Conservation (phyloP, 2,329 filamentous ascomycete genomes). For the Hypomyces perniciosus region DNA sequence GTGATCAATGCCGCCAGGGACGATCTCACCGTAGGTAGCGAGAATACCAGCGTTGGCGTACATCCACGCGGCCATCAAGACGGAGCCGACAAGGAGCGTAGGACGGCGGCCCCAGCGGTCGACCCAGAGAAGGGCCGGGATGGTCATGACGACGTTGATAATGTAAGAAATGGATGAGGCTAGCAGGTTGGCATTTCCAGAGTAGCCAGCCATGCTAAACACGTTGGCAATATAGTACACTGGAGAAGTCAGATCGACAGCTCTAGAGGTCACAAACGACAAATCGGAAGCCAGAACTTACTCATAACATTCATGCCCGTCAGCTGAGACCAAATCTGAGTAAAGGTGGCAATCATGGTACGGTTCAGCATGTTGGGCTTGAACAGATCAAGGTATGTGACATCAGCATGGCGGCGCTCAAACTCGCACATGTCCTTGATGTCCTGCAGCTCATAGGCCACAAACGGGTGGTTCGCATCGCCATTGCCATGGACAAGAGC, state of each 20-base stretch:
- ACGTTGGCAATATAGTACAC: slow-evolving; percentile 57
- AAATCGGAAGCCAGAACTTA: slow-evolving; percentile 22
- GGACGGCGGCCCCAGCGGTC: slow-evolving; percentile 70
- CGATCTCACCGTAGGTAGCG: slow-evolving; percentile 37
- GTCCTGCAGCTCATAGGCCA: slow-evolving; percentile 61
- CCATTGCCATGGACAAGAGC: slow-evolving; percentile 61
- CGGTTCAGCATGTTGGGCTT: slow-evolving; percentile 57
- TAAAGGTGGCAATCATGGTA: slow-evolving; percentile 45
- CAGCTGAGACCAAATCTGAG: slow-evolving; percentile 52
- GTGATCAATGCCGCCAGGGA: slow-evolving; percentile 39
- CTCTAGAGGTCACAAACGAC: neutral
- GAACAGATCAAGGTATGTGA: slow-evolving; percentile 67
- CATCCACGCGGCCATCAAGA: slow-evolving; percentile 60
- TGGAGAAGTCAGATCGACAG: slow-evolving; percentile 9
- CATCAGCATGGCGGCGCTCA: slow-evolving; percentile 62
- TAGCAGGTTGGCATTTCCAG: slow-evolving; percentile 44
- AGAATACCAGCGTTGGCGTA: slow-evolving; percentile 49
- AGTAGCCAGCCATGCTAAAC: slow-evolving; percentile 35
- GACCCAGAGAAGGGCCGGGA: slow-evolving; percentile 68
- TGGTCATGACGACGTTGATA: slow-evolving; percentile 74
- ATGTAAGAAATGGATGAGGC: slow-evolving; percentile 55
- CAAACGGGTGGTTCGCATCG: slow-evolving; percentile 58
- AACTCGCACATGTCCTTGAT: slow-evolving; percentile 70
- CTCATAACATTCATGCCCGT: slow-evolving; percentile 55
- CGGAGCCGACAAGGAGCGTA: slow-evolving; percentile 57